Percentiles rank a stretch among this genome's conserved stretches.
Evolutionary conservation across 177 flowering plant genomes (phyloP).

Genomic region (Vitis hybrid): DNA sequence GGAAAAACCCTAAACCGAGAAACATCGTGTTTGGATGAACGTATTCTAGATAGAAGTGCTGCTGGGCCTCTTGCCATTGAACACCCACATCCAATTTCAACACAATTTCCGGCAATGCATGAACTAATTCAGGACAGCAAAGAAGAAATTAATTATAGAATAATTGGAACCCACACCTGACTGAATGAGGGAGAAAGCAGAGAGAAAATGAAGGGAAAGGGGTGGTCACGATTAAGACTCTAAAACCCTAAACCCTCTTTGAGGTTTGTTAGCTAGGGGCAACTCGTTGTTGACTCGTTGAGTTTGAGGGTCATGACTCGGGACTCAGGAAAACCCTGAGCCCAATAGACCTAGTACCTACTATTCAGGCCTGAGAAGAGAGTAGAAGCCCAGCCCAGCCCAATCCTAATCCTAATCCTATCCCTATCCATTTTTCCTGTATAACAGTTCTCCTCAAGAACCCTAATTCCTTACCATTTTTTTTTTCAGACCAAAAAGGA

Average conservation of each 20-base stretch:
- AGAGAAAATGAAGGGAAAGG: constrained; percentile 7
- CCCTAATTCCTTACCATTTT: background rate
- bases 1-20: constrained; percentile 23
- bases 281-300: background rate
- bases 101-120: background rate
- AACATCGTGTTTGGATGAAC: constrained; percentile 23
- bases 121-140: background rate
- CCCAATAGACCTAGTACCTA: background rate
- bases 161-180: background rate
- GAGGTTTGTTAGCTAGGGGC: background rate
- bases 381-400: background rate
- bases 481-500: background rate
- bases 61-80: constrained; percentile 57
- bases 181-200: constrained; percentile 3
- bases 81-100: constrained; percentile 4
- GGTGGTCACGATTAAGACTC: constrained; percentile 1
- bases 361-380: background rate
- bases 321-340: background rate
- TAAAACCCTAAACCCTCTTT: constrained; percentile 10
- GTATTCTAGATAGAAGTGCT: constrained; percentile 35
- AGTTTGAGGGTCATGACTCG: background rate
- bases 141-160: background rate
- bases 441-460: background rate
- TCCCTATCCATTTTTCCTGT: background rate
- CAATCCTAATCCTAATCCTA: background rate